Percentiles rank a stretch among this genome's conserved stretches.
These are phyloP conservation scores for Globisporangium recalcitrans DNA, from an alignment of 352 stramenopile species.

Conservation along the genomic window DNA sequence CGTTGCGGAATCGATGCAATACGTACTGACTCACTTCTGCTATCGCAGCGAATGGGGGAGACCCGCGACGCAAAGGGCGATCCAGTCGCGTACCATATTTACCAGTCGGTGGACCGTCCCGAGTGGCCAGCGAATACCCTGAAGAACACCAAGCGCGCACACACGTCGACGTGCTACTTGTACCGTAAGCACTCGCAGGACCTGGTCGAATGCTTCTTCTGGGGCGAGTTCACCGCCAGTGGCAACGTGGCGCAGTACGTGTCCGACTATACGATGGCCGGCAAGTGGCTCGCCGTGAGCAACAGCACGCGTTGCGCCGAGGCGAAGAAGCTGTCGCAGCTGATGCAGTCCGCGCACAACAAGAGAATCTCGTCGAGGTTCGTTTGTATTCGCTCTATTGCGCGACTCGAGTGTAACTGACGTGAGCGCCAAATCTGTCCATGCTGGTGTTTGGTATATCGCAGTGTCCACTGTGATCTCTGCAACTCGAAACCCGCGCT, in stretches of 20 bases:
- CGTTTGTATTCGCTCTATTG: no score
- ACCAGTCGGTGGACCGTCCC: conserved; percentile 36
- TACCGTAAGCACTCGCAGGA: conserved; percentile 19
- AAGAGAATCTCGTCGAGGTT: conserved; percentile 4
- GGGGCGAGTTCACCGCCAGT: conserved; percentile 27
- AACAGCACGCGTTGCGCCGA: conserved; percentile 20
- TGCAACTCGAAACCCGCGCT: neutral
- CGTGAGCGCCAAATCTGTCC: neutral
- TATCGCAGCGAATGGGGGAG: no score
- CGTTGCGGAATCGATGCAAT: no score
- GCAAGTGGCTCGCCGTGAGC: conserved; percentile 33
- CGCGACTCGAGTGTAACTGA: neutral
- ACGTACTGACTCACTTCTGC: no score
- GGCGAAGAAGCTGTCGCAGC: conserved; percentile 5
- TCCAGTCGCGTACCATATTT: conserved; percentile 34
- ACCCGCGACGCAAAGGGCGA: conserved; percentile 26
- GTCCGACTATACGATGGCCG: conserved; percentile 27
- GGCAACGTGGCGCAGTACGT: conserved; percentile 25
- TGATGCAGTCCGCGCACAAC: conserved; percentile 9
- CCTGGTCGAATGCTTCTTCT: conserved; percentile 30
- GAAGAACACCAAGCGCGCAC: conserved; percentile 24
- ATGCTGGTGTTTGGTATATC: neutral
- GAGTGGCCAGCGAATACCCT: conserved; percentile 23
- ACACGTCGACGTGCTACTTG: conserved; percentile 32
- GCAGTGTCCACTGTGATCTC: neutral